These are phyloP conservation scores for Saturnispora gosingensis DNA, from an alignment of 805 yeast genomes.

Conservation along the genomic window DNA sequence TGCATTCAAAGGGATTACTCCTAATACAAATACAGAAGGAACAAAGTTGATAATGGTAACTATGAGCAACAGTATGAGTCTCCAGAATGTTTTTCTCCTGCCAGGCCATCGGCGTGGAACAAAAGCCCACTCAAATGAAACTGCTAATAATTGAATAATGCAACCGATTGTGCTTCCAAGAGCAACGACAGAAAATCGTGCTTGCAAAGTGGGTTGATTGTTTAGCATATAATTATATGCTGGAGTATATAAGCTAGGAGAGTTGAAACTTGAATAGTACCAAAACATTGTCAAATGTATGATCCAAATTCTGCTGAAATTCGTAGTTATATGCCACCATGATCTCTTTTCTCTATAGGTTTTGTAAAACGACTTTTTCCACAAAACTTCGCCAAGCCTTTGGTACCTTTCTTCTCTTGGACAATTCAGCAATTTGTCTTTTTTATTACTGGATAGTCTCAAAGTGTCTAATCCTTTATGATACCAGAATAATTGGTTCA, in stretches of 20 bases:
- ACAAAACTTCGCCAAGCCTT: conserved; percentile 27
- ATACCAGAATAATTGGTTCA: conserved; percentile 45
- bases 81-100: conserved; percentile 28
- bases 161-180: conserved; percentile 40
- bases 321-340: conserved; percentile 41
- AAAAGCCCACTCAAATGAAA: conserved; percentile 34
- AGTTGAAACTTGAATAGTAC: conserved; percentile 43
- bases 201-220: conserved; percentile 38
- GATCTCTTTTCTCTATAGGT: conserved; percentile 40
- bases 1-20: conserved; percentile 29
- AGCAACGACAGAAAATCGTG: conserved; percentile 35
- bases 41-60: conserved; percentile 28
- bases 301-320: conserved; percentile 45
- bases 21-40: conserved; percentile 36
- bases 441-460: conserved; percentile 24
- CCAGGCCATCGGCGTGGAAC: conserved; percentile 44
- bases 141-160: conserved; percentile 32
- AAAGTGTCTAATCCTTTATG: conserved; percentile 29
- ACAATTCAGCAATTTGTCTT: conserved; percentile 23
- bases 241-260: conserved; percentile 40
- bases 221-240: conserved; percentile 32
- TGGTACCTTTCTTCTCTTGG: conserved; percentile 27
- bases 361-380: conserved; percentile 36
- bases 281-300: conserved; percentile 42
- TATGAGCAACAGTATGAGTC: conserved; percentile 28